phyloP scores from a whole-genome alignment of 1,284 basidiomycete genomes.

The Melanopsichium pennsylvanicum region DNA sequence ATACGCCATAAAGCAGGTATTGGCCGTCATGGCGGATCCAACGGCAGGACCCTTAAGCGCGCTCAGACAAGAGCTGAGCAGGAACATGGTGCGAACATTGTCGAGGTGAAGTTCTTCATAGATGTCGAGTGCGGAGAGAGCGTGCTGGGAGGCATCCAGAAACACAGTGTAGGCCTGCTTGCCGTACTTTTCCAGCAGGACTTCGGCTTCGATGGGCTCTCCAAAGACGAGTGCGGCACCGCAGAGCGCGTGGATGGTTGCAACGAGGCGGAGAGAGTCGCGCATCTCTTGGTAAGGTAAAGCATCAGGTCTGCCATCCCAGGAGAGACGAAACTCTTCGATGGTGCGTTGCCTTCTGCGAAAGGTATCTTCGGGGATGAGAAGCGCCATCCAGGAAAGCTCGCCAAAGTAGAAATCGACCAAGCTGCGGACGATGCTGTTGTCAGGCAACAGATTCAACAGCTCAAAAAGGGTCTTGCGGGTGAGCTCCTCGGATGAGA shows the following conservation, averaged over 20 bases:
- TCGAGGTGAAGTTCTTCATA: conserved; percentile 53
- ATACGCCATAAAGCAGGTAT: conserved; percentile 47
- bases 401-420: conserved; percentile 43
- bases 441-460: conserved; percentile 30
- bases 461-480: conserved; percentile 45
- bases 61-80: conserved; percentile 30
- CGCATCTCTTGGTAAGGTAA: conserved; percentile 35
- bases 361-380: conserved; percentile 39
- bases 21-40: conserved; percentile 38
- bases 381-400: conserved; percentile 42
- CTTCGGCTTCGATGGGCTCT: conserved; percentile 28
- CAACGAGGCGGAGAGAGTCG: conserved; percentile 33
- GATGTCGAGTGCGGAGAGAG: conserved; percentile 46
- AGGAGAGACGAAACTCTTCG: conserved; percentile 29
- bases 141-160: conserved; percentile 46
- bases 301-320: conserved; percentile 28
- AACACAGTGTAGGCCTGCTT: conserved; percentile 36
- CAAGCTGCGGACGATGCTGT: conserved; percentile 26
- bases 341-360: conserved; percentile 13
- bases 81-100: conserved; percentile 45
- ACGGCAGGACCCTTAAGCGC: conserved; percentile 43
- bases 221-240: conserved; percentile 31
- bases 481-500: conserved; percentile 28
- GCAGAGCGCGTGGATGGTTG: conserved; percentile 40
- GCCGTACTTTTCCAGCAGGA: conserved; percentile 18